These are phyloP conservation scores for Blastomyces parvus DNA, from an alignment of 2,329 filamentous ascomycete genomes.

Conservation along the genomic window DNA sequence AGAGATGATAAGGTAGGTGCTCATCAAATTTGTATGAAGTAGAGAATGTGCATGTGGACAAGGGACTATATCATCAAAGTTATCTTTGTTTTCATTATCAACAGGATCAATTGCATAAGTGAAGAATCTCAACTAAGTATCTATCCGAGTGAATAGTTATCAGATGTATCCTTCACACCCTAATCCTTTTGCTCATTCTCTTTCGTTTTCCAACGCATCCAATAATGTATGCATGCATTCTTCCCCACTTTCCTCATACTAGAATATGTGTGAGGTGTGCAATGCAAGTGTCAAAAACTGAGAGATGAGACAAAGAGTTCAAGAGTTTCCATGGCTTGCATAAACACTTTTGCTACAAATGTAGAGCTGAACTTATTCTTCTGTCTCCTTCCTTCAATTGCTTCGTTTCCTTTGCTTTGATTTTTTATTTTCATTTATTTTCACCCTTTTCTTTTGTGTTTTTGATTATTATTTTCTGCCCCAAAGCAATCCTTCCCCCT, in stretches of 20 bases:
- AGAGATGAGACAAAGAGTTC: neutral
- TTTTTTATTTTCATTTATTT: no score
- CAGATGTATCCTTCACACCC: neutral
- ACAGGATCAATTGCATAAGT: neutral
- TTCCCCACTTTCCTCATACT: neutral
- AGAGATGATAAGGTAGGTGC: neutral
- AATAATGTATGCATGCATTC: neutral
- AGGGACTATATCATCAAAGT: neutral
- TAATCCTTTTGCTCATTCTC: neutral
- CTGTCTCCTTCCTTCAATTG: no score
- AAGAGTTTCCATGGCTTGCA: neutral
- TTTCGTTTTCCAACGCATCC: neutral
- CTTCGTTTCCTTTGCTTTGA: no score
- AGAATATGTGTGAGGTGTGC: neutral
- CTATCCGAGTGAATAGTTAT: neutral
- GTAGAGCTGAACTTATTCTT: no score
- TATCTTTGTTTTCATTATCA: neutral
- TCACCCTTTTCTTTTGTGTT: no score
- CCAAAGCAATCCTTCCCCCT: no score
- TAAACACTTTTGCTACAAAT: neutral
- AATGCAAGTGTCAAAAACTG: conserved; percentile 1
- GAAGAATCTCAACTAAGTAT: neutral
- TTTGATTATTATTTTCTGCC: no score
- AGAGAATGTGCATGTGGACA: neutral
- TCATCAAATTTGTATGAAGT: neutral